phyloP scores from a whole-genome alignment of 352 stramenopile species.

The Phytophthora citricola region DNA sequence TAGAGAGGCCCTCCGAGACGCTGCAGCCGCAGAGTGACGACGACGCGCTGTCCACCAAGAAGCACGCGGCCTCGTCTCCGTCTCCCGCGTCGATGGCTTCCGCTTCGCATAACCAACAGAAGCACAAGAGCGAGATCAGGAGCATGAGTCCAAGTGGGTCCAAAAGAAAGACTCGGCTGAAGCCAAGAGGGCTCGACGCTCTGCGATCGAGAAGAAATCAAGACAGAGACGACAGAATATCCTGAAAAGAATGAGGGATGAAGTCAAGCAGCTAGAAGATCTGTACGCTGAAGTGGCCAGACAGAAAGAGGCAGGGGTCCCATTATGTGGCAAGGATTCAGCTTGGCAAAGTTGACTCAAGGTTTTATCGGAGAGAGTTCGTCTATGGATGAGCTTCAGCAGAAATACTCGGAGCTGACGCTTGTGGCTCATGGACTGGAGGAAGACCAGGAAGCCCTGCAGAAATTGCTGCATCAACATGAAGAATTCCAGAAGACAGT shows the following conservation, averaged over 20 bases:
- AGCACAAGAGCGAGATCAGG: constrained; percentile 26
- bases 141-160: constrained; percentile 34
- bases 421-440: constrained; percentile 46
- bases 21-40: constrained; percentile 24
- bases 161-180: constrained; percentile 32
- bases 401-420: constrained; percentile 46
- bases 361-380: background rate
- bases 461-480: constrained; percentile 39
- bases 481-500: constrained; percentile 41
- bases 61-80: constrained; percentile 9
- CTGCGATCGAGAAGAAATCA: constrained; percentile 73
- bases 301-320: constrained; percentile 21
- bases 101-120: constrained; percentile 49
- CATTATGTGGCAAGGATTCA: background rate
- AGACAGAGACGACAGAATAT: constrained; percentile 38
- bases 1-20: constrained; percentile 19
- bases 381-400: constrained; percentile 20
- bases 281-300: constrained; percentile 43
- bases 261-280: constrained; percentile 58
- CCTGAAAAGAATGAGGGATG: constrained; percentile 52
- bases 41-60: constrained; percentile 1
- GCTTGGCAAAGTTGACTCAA: background rate
- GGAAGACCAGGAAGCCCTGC: constrained; percentile 50
- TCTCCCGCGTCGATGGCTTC: constrained; percentile 38
- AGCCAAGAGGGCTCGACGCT: constrained; percentile 52